phyloP scores from a whole-genome alignment of 108 stramenopile species.

The Skeletonema grethae region DNA sequence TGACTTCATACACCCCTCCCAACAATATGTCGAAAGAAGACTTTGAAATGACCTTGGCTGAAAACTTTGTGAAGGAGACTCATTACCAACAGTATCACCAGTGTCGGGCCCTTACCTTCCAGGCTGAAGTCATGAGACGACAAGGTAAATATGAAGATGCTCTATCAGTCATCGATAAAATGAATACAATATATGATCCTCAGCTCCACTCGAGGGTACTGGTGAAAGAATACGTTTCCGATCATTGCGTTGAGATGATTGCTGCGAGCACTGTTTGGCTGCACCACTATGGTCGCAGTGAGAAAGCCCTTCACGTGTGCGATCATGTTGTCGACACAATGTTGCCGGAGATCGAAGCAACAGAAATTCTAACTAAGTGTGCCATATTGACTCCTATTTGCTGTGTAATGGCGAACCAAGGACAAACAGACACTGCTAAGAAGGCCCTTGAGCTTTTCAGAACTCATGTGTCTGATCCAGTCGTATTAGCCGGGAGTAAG shows the following conservation, averaged over 20 bases:
- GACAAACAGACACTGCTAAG: background rate
- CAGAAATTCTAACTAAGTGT: background rate
- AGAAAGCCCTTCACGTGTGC: background rate
- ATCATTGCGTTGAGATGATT: background rate
- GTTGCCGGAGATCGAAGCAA: slow-evolving; percentile 3
- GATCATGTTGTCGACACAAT: background rate
- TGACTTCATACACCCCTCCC: background rate
- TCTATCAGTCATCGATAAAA: too few relatives aligned
- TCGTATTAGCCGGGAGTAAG: too few relatives aligned
- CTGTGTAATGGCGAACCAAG: background rate
- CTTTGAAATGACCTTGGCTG: background rate
- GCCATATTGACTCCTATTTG: background rate
- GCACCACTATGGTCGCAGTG: background rate
- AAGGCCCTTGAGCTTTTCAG: background rate
- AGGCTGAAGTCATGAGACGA: too few relatives aligned
- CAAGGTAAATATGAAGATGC: too few relatives aligned
- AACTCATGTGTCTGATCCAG: too few relatives aligned
- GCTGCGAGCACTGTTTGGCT: background rate
- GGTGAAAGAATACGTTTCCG: background rate
- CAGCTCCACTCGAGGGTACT: too few relatives aligned
- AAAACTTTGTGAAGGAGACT: too few relatives aligned
- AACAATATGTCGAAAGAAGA: background rate
- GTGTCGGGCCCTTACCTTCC: too few relatives aligned
- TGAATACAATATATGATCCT: too few relatives aligned
- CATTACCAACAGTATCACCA: too few relatives aligned